Base-by-base conservation (phyloP, 192 early-diverging fungal genomes). In the Podochytrium sp. region DNA sequence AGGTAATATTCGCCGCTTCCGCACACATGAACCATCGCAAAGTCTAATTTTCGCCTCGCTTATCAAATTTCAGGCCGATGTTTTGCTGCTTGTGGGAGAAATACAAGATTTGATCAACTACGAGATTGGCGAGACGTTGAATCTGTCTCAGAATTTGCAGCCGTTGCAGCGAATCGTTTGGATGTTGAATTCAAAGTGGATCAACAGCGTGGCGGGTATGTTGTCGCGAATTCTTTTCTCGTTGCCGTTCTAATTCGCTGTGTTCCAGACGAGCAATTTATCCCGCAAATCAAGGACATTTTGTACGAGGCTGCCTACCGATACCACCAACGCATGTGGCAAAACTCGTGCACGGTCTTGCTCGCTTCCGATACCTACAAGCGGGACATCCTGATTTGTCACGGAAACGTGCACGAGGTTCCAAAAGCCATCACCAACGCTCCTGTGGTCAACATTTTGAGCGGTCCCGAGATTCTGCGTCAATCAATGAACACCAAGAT, bases 81-180 rank as follows among this genome's bases (percentile, higher is more conserved):
- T 69, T 33, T 20, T 55, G 47, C 6, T 16, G 5, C 34, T 80
- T 25, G 69, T 33, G 23, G 20, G 34, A 20, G 56, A 73, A 33
- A 47, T 80, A 58, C 43, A 27, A 27, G 14, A n/a, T 7, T 64
- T 53, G 37, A 65, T 71, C 39, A 40, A 85, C 10, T 62, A 51
- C 18, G 73, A 75, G 56, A 56, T 83, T n/a, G 35, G 41, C 25
- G 76, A 84, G 4, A 82, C 87, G 0, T 85, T 87, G 0, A 83
- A 87, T 34, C 62, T 79, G 35, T 82, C 91, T 6, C 63, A 83
- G 50, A 86, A 90, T 77, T 79, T 92, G 65, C 88, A 87, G 33
- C 86, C 90, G 37, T 78, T 90, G 40, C 87, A 91, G 69, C 83
- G 88, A 50, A 56, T 93, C 42, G 74, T 86, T 10, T 93, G 92